phyloP scores from a whole-genome alignment of 2,329 filamentous ascomycete species.

The Epicoccum nigrum region DNA sequence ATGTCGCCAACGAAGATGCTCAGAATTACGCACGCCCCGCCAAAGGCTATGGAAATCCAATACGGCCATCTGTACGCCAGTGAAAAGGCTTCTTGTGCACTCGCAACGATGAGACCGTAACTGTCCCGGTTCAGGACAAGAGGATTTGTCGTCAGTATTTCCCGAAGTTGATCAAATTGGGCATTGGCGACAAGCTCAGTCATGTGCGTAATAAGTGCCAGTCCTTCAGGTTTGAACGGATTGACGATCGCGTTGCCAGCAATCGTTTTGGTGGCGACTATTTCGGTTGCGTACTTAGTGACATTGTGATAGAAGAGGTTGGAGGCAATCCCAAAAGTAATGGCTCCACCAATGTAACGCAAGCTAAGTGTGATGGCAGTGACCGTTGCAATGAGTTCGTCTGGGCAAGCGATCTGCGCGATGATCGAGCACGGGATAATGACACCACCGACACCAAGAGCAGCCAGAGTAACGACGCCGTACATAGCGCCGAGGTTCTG shows the following conservation, averaged over 20 bases:
- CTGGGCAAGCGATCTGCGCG: constrained; percentile 71
- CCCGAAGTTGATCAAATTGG: constrained; percentile 45
- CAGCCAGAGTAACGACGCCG: constrained; percentile 65
- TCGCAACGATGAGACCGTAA: constrained; percentile 53
- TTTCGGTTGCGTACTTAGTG: constrained; percentile 26
- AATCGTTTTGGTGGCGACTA: constrained; percentile 50
- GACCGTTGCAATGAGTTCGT: constrained; percentile 72
- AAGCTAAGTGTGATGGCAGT: constrained; percentile 72
- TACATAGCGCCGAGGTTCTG: constrained; percentile 63
- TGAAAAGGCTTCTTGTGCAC: constrained; percentile 63
- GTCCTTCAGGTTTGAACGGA: constrained; percentile 42
- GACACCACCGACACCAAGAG: constrained; percentile 70
- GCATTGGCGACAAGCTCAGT: constrained; percentile 51
- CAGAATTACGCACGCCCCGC: constrained; percentile 61
- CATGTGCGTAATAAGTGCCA: constrained; percentile 57
- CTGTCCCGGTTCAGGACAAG: constrained; percentile 53
- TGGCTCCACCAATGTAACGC: constrained; percentile 69
- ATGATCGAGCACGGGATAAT: constrained; percentile 72
- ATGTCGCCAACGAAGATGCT: constrained; percentile 66
- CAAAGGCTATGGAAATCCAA: constrained; percentile 67
- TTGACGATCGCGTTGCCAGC: constrained; percentile 56
- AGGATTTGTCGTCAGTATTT: constrained; percentile 53
- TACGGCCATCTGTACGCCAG: constrained; percentile 67
- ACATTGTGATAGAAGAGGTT: constrained; percentile 43
- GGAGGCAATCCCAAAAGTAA: constrained; percentile 63